Percentiles rank a stretch among this genome's conserved stretches.
Conservation (phyloP, 306 rosid species). For the Vigna trinervia region DNA sequence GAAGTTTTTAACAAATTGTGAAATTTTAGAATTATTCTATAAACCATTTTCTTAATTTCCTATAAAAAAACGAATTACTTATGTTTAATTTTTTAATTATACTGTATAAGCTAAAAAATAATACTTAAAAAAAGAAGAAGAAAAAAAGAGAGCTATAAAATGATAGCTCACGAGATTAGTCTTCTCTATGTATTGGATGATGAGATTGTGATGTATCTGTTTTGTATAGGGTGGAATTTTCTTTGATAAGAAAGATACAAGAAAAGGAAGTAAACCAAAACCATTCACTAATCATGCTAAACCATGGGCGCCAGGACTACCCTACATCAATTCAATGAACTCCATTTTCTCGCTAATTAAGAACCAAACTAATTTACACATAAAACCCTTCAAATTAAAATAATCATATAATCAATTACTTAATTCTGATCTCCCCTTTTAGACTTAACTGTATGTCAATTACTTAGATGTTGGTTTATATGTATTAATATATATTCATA, state of each 20-base stretch:
- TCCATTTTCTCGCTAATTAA: not conserved
- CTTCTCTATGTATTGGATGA: not conserved
- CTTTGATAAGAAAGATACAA: conserved; percentile 17
- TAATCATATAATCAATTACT: too few species aligned
- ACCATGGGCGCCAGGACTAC: conserved; percentile 21
- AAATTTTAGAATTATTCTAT: not conserved
- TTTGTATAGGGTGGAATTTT: conserved; percentile 22
- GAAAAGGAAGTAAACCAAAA: not conserved
- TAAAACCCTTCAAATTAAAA: not conserved
- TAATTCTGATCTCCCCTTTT: too few species aligned
- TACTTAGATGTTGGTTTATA: too few species aligned
- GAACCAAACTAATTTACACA: not conserved
- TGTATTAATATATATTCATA: too few species aligned
- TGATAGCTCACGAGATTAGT: too few species aligned
- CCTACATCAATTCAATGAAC: not conserved
- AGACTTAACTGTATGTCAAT: too few species aligned
- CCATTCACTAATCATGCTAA: conserved; percentile 15
- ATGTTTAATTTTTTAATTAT: not conserved
- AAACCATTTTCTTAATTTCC: not conserved
- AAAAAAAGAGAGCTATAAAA: too few species aligned
- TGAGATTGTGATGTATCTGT: not conserved
- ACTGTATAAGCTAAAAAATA: too few species aligned
- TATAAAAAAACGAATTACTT: not conserved
- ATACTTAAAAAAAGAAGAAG: too few species aligned
- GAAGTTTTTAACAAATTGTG: not conserved